These are phyloP conservation scores for Reutealis trisperma DNA, from an alignment of 345 rosid species.

Conservation along the genomic window DNA sequence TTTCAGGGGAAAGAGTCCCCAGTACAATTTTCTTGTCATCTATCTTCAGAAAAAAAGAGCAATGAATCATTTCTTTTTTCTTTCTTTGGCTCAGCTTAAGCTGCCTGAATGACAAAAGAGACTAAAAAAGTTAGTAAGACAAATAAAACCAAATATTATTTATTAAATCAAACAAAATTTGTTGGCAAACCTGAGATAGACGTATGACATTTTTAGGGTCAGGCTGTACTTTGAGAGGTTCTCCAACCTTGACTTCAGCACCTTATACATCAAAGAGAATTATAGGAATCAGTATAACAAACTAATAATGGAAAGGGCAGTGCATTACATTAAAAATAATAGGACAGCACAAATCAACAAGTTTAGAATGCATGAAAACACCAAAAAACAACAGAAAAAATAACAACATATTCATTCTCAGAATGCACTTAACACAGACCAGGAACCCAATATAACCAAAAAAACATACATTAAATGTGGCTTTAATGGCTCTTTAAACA, in stretches of 20 bases:
- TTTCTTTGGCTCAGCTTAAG: conserved; percentile 61
- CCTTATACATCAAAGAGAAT: conserved; percentile 29
- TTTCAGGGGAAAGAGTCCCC: conserved; percentile 57
- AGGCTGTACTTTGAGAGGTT: conserved; percentile 39
- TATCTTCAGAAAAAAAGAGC: conserved; percentile 43
- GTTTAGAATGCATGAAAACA: too few species aligned
- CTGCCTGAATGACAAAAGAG: conserved; percentile 38
- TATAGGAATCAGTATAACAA: background rate
- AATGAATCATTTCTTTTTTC: conserved; percentile 43
- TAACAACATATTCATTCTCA: too few species aligned
- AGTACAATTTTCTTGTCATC: conserved; percentile 46
- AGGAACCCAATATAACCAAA: too few species aligned
- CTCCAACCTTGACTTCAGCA: conserved; percentile 66
- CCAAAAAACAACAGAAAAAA: background rate
- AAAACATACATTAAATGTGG: too few species aligned
- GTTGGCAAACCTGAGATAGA: conserved; percentile 55
- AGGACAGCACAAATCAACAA: background rate
- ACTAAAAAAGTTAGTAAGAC: too few species aligned
- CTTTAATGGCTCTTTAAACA: too few species aligned
- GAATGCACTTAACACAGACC: too few species aligned
- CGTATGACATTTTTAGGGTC: conserved; percentile 35
- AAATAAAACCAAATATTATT: too few species aligned
- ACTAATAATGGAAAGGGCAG: too few species aligned
- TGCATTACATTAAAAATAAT: background rate
- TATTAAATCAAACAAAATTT: background rate